Percentiles rank a stretch among this genome's conserved stretches.
Conservation (phyloP, 2,329 filamentous ascomycete genomes). For the Fusarium burgessii region DNA sequence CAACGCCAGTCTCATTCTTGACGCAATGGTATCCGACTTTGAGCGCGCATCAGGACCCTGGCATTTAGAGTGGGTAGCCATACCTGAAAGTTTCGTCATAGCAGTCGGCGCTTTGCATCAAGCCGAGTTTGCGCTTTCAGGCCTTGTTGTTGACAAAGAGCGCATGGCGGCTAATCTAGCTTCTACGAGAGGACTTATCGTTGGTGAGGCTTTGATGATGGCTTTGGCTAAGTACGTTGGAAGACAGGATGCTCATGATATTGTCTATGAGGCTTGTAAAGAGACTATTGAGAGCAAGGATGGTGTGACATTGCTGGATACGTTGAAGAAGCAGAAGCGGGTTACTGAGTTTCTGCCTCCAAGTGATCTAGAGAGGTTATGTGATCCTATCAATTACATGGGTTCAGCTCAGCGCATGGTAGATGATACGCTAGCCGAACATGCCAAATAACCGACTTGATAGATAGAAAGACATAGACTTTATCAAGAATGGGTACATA, state of each 20-base stretch:
- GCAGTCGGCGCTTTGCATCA: conserved; percentile 65
- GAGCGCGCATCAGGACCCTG: conserved; percentile 69
- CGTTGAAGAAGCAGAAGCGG: background rate
- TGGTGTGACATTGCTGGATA: background rate
- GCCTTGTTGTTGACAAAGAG: conserved; percentile 62
- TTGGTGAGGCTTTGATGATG: conserved; percentile 72
- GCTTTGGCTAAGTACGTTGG: conserved; percentile 64
- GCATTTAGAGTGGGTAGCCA: conserved; percentile 69
- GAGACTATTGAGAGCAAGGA: conserved; percentile 19
- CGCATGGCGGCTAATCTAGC: conserved; percentile 64
- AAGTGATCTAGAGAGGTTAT: background rate
- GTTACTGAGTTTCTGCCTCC: rapidly evolving
- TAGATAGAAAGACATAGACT: too few relatives aligned
- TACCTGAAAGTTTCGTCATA: conserved; percentile 66
- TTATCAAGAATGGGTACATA: too few relatives aligned
- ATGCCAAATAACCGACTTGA: background rate
- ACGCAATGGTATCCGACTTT: conserved; percentile 69
- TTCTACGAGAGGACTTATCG: conserved; percentile 65
- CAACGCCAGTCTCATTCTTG: conserved; percentile 63
- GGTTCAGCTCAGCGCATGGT: background rate
- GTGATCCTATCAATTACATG: conserved; percentile 21
- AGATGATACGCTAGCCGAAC: background rate
- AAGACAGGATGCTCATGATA: conserved; percentile 65
- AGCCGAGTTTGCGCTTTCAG: conserved; percentile 64
- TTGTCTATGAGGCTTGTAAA: conserved; percentile 66